Percentiles rank a stretch among this genome's conserved stretches.
Evolutionary conservation across 2,329 filamentous ascomycete species (phyloP).

Genomic region (Colletotrichum viniferum): DNA sequence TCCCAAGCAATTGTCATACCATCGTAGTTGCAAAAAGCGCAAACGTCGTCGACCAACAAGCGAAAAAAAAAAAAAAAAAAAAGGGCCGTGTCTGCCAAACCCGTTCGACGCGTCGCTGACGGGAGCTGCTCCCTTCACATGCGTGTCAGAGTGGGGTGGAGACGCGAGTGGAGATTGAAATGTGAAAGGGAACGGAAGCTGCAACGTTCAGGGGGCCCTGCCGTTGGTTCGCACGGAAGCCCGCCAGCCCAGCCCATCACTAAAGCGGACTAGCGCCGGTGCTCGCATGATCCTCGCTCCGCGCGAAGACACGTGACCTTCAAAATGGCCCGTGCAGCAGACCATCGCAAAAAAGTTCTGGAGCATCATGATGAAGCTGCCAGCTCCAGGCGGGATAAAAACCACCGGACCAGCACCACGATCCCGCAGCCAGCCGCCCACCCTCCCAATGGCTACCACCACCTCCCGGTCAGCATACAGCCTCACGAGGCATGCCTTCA

Average conservation of each 20-base stretch:
- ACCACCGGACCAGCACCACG: not conserved
- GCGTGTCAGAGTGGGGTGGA: slow-evolving; percentile 10
- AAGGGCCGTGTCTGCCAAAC: not conserved
- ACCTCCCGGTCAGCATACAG: slow-evolving; percentile 16
- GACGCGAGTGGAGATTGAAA: not conserved
- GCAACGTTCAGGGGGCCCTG: not conserved
- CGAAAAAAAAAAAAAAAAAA: not conserved
- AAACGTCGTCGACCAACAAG: not conserved
- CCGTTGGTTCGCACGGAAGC: not conserved
- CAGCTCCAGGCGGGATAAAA: not conserved
- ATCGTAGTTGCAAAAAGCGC: not conserved
- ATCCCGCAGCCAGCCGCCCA: not conserved
- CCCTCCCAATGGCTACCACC: slow-evolving; percentile 17
- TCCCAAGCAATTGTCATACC: not conserved
- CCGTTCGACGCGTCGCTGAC: slow-evolving; percentile 2
- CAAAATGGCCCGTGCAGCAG: slow-evolving; percentile 16
- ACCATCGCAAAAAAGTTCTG: slow-evolving; percentile 21
- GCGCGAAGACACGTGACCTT: slow-evolving; percentile 16
- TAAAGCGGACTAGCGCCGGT: not conserved
- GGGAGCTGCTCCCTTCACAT: not conserved
- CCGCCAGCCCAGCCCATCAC: not conserved
- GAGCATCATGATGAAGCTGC: slow-evolving; percentile 7
- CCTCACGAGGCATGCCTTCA: slow-evolving; percentile 18
- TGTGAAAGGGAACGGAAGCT: not conserved
- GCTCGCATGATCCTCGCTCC: slow-evolving; percentile 12